Conservation (phyloP, 1,139 yeast species). For the Insectozyma bohioensis region DNA sequence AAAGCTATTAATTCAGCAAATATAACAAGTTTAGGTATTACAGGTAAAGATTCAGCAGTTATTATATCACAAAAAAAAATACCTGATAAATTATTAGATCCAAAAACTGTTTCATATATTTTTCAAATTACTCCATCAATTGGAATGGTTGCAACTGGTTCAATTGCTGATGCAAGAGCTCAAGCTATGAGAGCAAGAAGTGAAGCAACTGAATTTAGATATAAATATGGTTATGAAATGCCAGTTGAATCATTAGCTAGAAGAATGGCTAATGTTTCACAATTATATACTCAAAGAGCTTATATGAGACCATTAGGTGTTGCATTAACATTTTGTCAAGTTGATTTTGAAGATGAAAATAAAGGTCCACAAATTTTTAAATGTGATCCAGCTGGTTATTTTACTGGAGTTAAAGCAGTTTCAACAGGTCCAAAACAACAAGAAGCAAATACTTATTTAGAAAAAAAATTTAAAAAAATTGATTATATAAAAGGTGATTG, state of each 20-base stretch:
- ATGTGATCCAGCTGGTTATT: constrained; percentile 98
- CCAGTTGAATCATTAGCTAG: constrained; percentile 93
- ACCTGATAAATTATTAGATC: constrained; percentile 89
- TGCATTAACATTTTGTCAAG: constrained; percentile 82
- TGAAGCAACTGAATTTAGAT: constrained; percentile 93
- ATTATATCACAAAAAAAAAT: constrained; percentile 92
- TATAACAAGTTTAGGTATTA: constrained; percentile 82
- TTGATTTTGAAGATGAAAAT: constrained; percentile 70
- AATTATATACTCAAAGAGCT: constrained; percentile 96
- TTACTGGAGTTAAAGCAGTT: constrained; percentile 86
- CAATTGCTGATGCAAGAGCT: constrained; percentile 94
- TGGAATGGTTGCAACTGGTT: constrained; percentile 94
- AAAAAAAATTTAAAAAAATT: constrained; percentile 84
- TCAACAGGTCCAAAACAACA: constrained; percentile 98
- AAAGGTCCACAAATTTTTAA: constrained; percentile 88
- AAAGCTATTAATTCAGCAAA: constrained; percentile 94
- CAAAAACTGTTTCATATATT: constrained; percentile 79
- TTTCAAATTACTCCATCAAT: constrained; percentile 79
- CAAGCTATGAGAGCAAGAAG: constrained; percentile 87
- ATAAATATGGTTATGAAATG: constrained; percentile 94
- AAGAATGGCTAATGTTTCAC: constrained; percentile 93
- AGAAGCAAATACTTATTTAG: constrained; percentile 87
- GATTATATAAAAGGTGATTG: constrained; percentile 77
- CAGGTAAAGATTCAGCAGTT: constrained; percentile 89
- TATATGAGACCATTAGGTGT: constrained; percentile 98